Evolutionary conservation across 345 rosid species (phyloP).

Genomic region (Microthlaspi erraticum): DNA sequence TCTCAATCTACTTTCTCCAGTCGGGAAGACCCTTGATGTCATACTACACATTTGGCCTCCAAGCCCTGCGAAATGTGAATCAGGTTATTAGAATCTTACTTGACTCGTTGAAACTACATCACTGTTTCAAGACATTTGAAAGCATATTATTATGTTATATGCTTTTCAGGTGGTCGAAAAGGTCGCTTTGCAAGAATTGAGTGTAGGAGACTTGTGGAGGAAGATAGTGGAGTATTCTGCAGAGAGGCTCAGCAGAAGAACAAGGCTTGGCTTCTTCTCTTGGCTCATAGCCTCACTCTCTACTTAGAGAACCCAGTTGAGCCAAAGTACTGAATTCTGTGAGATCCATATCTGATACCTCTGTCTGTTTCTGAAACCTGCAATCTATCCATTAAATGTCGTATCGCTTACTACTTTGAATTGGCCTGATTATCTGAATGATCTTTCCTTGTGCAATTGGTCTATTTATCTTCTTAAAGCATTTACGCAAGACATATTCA

Average conservation of each 20-base stretch:
- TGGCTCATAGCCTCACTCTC: conserved; percentile 40
- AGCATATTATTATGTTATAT: neutral
- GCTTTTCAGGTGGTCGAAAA: conserved; percentile 26
- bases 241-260: conserved; percentile 32
- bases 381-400: neutral
- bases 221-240: conserved; percentile 41
- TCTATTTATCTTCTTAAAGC: neutral
- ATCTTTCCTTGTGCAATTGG: neutral
- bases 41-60: no score
- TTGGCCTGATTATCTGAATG: neutral
- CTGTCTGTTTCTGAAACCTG: no score
- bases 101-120: neutral
- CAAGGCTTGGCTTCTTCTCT: conserved; percentile 41
- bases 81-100: no score
- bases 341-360: neutral
- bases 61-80: no score
- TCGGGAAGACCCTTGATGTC: no score
- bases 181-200: conserved; percentile 14
- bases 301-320: conserved; percentile 4
- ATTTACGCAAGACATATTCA: neutral
- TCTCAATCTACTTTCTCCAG: no score
- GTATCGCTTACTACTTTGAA: neutral
- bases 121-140: neutral
- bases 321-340: neutral
- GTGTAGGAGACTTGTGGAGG: conserved; percentile 39